Evolutionary conservation across 2,329 filamentous ascomycete species (phyloP), one percentile per base, ranked within the genome.

Genomic region (Epichloe sibirici): DNA sequence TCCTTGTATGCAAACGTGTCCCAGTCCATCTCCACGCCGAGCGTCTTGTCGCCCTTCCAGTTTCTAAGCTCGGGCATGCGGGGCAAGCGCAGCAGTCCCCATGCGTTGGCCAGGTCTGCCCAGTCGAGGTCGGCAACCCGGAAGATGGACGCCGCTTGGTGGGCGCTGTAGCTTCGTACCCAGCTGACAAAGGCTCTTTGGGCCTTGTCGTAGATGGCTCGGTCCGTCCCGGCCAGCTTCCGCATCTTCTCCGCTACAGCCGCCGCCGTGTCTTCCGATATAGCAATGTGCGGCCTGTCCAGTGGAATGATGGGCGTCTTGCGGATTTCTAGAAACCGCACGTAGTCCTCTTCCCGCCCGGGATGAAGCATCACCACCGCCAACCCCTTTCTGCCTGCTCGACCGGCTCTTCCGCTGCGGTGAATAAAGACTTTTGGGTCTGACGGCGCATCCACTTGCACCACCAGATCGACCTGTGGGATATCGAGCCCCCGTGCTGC

Each of bases 371-470:
- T 84, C 0, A 94, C 83, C 1, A 97, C 80, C 13, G 90, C 89
- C 21, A 96, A 71, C 0, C 93, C 93, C 56, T 85, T 83, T 56
- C 91, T 78, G 0, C 90, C 90, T 64, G 95, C 95, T 23, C 93
- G 79, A 0, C 93, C 93, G 1, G 93, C 89, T 57, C 93, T 79
- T 1, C 93, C 93, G 31, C 93, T 86, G 5, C 93, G 85, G 68
- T 98, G 93, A 55, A 98, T 88, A 63, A 97, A 97, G 11, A 87
- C 90, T 66, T 97, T 97, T 0, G 90, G 88, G 61, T 96, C 90
- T 42, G 85, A 88, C 1, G 63, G 89, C 69, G 61, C 86, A 64
- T 96, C 90, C 44, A 96, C 75, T 65, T 96, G 91, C 1, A 95
- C 79, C 4, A 96, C 90, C 2, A 96, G 76, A 64, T 96, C 91